phyloP scores from a whole-genome alignment of 257 asterid species.

The Agastache rugosa region DNA sequence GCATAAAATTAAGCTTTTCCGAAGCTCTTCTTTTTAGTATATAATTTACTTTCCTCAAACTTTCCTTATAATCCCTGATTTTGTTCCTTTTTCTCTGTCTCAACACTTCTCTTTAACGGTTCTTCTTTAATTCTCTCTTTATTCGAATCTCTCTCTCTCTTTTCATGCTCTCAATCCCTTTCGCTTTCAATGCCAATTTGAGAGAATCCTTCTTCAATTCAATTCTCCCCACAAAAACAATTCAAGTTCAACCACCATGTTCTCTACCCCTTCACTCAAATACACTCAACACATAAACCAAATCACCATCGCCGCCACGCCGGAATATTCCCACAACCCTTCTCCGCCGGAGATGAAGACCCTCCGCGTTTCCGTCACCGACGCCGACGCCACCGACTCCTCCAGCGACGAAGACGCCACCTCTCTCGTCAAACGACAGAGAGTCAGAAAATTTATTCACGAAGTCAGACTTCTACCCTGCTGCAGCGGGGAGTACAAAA shows the following conservation, averaged over 20 bases:
- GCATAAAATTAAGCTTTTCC: slow-evolving; percentile 23
- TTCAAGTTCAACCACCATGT: slow-evolving; percentile 1
- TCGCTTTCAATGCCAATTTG: slow-evolving; percentile 59
- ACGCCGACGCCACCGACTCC: slow-evolving; percentile 87
- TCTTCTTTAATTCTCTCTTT: slow-evolving; percentile 54
- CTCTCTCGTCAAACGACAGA: slow-evolving; percentile 31
- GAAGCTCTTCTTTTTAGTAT: slow-evolving; percentile 31
- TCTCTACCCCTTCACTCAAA: slow-evolving; percentile 41
- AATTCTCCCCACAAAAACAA: background rate
- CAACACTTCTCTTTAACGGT: slow-evolving; percentile 41
- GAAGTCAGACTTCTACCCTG: slow-evolving; percentile 57
- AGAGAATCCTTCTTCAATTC: slow-evolving; percentile 9
- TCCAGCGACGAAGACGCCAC: slow-evolving; percentile 70
- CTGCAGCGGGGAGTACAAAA: slow-evolving; percentile 31
- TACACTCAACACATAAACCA: slow-evolving; percentile 61
- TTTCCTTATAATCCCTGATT: slow-evolving; percentile 33
- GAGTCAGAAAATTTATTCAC: slow-evolving; percentile 62
- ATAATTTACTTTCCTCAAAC: slow-evolving; percentile 27
- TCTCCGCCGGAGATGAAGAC: slow-evolving; percentile 32
- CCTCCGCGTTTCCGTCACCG: slow-evolving; percentile 69
- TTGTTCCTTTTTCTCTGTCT: slow-evolving; percentile 32
- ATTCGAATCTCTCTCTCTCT: slow-evolving; percentile 40
- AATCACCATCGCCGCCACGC: slow-evolving; percentile 39
- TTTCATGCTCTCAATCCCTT: slow-evolving; percentile 32
- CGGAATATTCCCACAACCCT: slow-evolving; percentile 33